Evolutionary conservation across 164 flowering plant genomes (phyloP), one percentile per base, ranked within the genome.

Genomic region (Malania oleifera): DNA sequence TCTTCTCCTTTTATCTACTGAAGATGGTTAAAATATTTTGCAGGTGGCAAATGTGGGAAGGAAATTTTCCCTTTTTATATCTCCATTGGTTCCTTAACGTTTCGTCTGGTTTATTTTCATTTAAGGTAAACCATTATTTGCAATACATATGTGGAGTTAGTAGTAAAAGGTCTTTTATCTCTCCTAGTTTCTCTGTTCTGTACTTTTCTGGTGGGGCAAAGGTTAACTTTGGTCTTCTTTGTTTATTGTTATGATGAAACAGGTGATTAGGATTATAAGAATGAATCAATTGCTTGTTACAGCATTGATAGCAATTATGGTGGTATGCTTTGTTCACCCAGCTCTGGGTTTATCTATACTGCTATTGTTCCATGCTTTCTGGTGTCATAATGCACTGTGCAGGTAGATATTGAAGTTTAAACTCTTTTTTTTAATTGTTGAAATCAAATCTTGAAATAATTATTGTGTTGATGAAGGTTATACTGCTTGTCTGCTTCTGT

Each of bases 271-370:
- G 67, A 49, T 84, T 57, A 26, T 91, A 41, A 76, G 65, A 70
- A 77, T 67, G 47, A 81, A 85, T 65, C 76, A 87, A 23, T 56
- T 69, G 54, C 66, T 86, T 60, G 67, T 76, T 69, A 70, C 78
- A 10, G 70, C 80, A 45, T 34, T 78, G 26, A 57, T 73, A 64
- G 73, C 91, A 35, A 61, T 73, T 58, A 45, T 67, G 40, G 63
- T 91, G 73, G 87, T 77, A 37, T 87, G 81, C 73, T 74, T 89
- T 69, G 82, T 87, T 72, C 99, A 91, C 80, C 96, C 97, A 44
- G 91, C 96, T 0, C 52, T 95, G 60, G 99, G 99, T 59, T 77
- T 95, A 26, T 70, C 76, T 31, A 35, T 89, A 31, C 77, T 91
- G 64, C 76, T 87, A 49, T 41, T 82, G 15, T 82, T 75, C 51